Percentiles rank a stretch among this genome's conserved stretches.
These are phyloP conservation scores for Eremothecium sinecaudum DNA, from an alignment of 1,139 yeast genomes.

Conservation along the genomic window DNA sequence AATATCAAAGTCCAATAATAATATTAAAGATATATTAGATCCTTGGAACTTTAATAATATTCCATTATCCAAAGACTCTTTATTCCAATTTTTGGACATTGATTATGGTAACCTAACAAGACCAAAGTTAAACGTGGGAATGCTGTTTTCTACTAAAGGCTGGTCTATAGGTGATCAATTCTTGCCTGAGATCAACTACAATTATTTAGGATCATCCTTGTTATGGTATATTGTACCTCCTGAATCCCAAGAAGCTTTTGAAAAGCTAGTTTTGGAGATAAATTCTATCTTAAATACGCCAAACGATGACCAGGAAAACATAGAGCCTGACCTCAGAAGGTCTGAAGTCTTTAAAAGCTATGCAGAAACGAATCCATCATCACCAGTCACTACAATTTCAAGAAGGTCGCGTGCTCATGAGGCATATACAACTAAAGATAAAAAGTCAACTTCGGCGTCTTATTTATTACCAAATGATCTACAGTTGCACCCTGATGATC, in stretches of 20 bases:
- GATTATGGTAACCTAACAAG: conserved; percentile 38
- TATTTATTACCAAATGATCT: conserved; percentile 20
- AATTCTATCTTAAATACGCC: conserved; percentile 3
- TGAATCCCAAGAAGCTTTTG: conserved; percentile 54
- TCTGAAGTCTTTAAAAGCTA: conserved; percentile 21
- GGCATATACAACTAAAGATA: conserved; percentile 14
- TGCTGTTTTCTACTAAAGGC: conserved; percentile 60
- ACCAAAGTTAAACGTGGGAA: conserved; percentile 49
- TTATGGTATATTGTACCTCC: conserved; percentile 80
- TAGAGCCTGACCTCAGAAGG: conserved; percentile 9
- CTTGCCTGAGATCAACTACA: conserved; percentile 56
- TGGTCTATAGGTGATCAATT: conserved; percentile 77
- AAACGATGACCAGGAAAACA: background rate
- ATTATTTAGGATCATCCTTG: conserved; percentile 59
- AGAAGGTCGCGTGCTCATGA: conserved; percentile 13
- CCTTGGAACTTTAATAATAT: conserved; percentile 71
- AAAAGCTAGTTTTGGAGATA: conserved; percentile 35
- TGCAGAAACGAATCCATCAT: conserved; percentile 17
- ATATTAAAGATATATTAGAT: conserved; percentile 15
- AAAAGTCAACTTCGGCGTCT: conserved; percentile 6
- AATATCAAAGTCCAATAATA: conserved; percentile 13
- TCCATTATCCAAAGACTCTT: conserved; percentile 48
- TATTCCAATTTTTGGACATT: conserved; percentile 36
- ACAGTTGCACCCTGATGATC: conserved; percentile 39
- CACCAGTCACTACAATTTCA: conserved; percentile 13